These are phyloP conservation scores for Fusarium sambucinum DNA, from an alignment of 2,329 filamentous ascomycete species.

Conservation along the genomic window DNA sequence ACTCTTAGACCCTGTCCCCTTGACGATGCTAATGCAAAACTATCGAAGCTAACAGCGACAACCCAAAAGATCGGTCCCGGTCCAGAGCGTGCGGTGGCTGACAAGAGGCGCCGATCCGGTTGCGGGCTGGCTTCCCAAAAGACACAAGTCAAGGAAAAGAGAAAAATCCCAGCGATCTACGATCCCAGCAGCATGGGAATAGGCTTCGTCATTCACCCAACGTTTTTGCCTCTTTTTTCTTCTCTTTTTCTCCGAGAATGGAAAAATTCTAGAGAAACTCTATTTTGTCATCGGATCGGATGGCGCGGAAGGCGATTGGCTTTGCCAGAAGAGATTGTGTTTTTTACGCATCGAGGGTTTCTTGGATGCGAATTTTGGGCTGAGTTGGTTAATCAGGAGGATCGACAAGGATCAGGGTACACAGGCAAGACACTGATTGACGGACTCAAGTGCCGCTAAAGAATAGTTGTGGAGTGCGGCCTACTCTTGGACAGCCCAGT, in stretches of 20 bases:
- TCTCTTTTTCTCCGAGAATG: background rate
- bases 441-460: constrained; percentile 9
- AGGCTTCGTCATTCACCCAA: constrained; percentile 2
- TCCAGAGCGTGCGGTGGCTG: constrained; percentile 39
- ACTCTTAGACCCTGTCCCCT: constrained; percentile 34
- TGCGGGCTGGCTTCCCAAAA: constrained; percentile 19
- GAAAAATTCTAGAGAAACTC: constrained; percentile 3
- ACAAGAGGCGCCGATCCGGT: constrained; percentile 28
- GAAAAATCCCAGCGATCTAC: constrained; percentile 9
- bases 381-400: background rate
- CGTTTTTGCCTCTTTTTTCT: constrained; percentile 3
- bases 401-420: constrained; percentile 25
- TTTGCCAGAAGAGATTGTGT: background rate
- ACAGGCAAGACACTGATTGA: background rate
- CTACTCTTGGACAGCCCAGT: constrained; percentile 2
- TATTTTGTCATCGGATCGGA: constrained; percentile 1
- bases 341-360: constrained; percentile 8
- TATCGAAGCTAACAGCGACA: constrained; percentile 41
- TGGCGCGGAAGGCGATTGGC: background rate
- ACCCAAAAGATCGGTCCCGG: constrained; percentile 33
- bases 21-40: constrained; percentile 28
- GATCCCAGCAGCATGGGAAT: constrained; percentile 16
- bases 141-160: constrained; percentile 8
- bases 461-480: background rate
- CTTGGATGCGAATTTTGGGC: constrained; percentile 10